Evolutionary conservation across 345 rosid genomes (phyloP), one percentile per base, ranked within the genome.

Genomic region (Salix arbutifolia): DNA sequence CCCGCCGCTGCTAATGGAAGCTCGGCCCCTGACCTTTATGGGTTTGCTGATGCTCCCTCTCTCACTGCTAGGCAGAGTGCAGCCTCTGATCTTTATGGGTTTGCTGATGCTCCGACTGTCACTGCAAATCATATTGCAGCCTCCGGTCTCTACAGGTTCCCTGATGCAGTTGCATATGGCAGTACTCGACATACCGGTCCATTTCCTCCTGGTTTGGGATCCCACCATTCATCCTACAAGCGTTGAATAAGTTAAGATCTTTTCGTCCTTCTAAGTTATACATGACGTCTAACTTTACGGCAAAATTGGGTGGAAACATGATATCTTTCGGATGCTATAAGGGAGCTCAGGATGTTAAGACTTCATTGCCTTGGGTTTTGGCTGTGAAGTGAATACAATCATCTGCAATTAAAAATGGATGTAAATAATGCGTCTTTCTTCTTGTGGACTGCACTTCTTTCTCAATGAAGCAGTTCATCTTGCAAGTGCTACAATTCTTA

Each of bases 21-120:
- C 65, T 12, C 81, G 33, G 69, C 77, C 18, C 65, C 84, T 13
- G 86, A 85, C 74, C 83, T 83, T 26, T 86, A 86, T 73, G 73
- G 82, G 1, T 86, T 86, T 76, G 91, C 84, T 3, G 75, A 77
- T 64, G 38, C 79, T 60, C 50, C 50, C 50, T 46, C 50, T 14
- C 50, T 46, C 50, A 16, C 50, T 1, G 50, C 50, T 46, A 46
- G 14, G 50, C 66, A 62, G 35, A 11, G 30, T 1, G 26, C 10
- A 25, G 66, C 28, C 66, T 62, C 30, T 26, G 66, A 25, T 6
- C 16, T 23, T 11, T 62, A 62, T 62, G 66, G 28, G 16, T 62
- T 62, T 26, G 66, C 69, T 2, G 87, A 86, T 77, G 62, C 83
- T 46, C 50, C 50, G 12, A 44, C 17, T 46, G 50, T 46, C 50